Evolutionary conservation across 2,329 filamentous ascomycete genomes (phyloP).

Genomic region (Colletotrichum phormii): DNA sequence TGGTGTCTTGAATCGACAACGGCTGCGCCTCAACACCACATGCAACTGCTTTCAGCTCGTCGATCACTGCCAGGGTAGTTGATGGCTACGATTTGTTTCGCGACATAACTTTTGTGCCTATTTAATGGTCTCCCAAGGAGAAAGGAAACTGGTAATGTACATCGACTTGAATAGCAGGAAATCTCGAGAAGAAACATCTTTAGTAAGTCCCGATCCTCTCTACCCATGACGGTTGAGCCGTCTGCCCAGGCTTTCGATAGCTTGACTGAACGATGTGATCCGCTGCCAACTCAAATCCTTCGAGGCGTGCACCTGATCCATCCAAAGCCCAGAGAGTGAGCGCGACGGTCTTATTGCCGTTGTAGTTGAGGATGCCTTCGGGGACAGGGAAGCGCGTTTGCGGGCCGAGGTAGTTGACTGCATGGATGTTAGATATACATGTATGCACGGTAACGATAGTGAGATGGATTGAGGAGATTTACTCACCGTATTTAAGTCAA

Average conservation of each 20-base stretch:
- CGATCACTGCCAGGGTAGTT: not conserved
- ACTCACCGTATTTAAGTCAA: conserved; percentile 63
- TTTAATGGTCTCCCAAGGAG: not conserved
- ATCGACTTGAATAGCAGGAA: not conserved
- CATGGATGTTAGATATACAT: not conserved
- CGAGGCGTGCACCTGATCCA: conserved; percentile 56
- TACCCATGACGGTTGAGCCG: conserved; percentile 54
- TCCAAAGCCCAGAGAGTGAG: conserved; percentile 74
- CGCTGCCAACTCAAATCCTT: conserved; percentile 49
- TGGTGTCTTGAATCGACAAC: not conserved
- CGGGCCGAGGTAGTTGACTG: conserved; percentile 72
- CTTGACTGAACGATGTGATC: conserved; percentile 48
- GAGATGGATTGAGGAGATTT: not conserved
- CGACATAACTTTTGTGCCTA: too few relatives aligned
- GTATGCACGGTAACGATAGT: not conserved
- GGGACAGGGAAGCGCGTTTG: conserved; percentile 76
- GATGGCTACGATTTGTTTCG: not conserved
- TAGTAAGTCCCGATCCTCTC: conserved; percentile 59
- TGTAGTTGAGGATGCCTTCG: conserved; percentile 74
- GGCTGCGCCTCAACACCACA: conserved; percentile 6
- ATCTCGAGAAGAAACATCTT: not conserved
- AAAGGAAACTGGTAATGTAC: not conserved
- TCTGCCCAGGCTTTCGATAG: conserved; percentile 38
- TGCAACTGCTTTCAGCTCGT: not conserved
- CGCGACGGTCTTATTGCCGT: conserved; percentile 72